Base-by-base conservation (phyloP, 2,329 filamentous ascomycete species). In the Neopestalotiopsis clavispora region DNA sequence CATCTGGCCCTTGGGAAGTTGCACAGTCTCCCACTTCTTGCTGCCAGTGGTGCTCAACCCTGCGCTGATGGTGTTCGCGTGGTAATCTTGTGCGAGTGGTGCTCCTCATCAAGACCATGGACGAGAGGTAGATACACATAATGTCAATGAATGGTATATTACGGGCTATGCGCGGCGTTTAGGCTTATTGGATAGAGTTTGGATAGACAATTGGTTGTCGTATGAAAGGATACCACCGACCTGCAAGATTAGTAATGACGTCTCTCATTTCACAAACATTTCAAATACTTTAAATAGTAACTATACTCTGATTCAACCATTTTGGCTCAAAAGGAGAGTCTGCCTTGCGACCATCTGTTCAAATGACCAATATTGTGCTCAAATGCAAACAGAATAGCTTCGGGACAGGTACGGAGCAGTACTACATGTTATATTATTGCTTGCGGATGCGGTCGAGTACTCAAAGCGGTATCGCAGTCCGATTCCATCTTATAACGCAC, bases 61-160 rank as follows among this genome's bases (percentile, higher is more conserved):
- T 23, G 87, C 87, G 65, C 75, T 91, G 80, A 91, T 91, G 88
- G 83, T 85, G 75, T 89, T 90, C 74, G 88, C 85, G 59, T 90
- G 85, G 83, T 90, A 83, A 28, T 59, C 14, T 38, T 14, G 23
- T 28, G 23, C 23, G 23, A 28, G 23, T 28, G 23, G 17, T 20
- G 40, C 13, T 42, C 20, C 28, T 38, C 3, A 28, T 34, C 17
- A 28, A 28, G 23, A 28, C 23, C 23, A 14, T 20, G 59, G 32
- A 30, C 6, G 17, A 52, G n/a, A 52, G 6, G n/a, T 4, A 23
- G 17, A 52, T 20, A 52, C 9, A 59, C 13, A 34, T 62, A 62
- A 62, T 62, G 59, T 62, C 17, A 40, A 62, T 17, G 32, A 62
- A 62, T 40, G 30, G 12, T 14, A 32, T 14, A 32, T 14, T 59